Conservation (phyloP, 2,329 filamentous ascomycete genomes). For the Fusarium austroafricanum region DNA sequence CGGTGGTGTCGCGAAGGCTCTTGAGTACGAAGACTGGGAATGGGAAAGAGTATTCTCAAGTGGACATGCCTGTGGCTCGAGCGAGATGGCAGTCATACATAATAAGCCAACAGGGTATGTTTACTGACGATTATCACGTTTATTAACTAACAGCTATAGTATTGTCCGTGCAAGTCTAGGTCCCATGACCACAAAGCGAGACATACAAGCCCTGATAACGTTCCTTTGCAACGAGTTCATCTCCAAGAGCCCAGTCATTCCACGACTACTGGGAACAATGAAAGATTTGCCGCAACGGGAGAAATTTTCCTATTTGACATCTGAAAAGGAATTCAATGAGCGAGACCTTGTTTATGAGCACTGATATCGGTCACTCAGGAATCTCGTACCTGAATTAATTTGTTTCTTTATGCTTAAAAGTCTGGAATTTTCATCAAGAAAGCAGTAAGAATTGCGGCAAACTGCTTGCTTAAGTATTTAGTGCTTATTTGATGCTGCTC, state of each 20-base stretch:
- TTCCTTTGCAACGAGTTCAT: conserved; percentile 54
- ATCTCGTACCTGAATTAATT: background rate
- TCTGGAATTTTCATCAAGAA: background rate
- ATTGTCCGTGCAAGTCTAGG: conserved; percentile 71
- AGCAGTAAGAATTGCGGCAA: background rate
- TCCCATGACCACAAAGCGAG: conserved; percentile 68
- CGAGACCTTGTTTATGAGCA: background rate
- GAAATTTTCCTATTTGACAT: conserved; percentile 10
- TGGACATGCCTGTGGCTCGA: conserved; percentile 68
- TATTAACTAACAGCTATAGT: conserved; percentile 48
- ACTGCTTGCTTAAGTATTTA: too few species aligned
- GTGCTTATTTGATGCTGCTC: too few species aligned
- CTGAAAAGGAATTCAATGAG: conserved; percentile 3
- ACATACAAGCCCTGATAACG: conserved; percentile 62
- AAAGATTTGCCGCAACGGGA: conserved; percentile 32
- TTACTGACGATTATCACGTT: background rate
- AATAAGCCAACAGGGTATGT: conserved; percentile 65
- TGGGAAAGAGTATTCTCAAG: conserved; percentile 65
- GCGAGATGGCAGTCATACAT: conserved; percentile 64
- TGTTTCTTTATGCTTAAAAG: background rate
- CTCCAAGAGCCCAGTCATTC: background rate
- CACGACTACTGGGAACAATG: conserved; percentile 21
- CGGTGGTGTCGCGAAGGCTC: conserved; percentile 59
- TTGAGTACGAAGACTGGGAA: conserved; percentile 65
- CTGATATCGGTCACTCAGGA: background rate